Base-by-base conservation (phyloP, 2,329 filamentous ascomycete species). In the Claviceps pazoutovae region DNA sequence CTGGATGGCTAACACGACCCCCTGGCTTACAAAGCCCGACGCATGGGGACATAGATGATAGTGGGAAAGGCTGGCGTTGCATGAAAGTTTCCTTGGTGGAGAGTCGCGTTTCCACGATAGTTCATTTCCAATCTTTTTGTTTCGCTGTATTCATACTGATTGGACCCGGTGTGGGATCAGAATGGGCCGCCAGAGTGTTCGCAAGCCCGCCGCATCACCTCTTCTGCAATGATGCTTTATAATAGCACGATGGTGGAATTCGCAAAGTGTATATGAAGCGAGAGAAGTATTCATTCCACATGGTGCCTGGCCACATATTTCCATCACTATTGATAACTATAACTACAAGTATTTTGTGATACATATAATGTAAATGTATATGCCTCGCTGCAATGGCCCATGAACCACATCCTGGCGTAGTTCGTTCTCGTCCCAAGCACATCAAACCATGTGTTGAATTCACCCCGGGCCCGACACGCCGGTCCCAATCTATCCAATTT, bases 171-270 rank as follows among this genome's bases (percentile, higher is more conserved):
- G 30, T 34, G 46, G 7, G 37, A 36, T 13, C 17, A 23, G 54
- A 46, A 53, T 52, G 55, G 53, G 47, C 49, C 45, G 53, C 52
- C 30, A 51, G 44, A 42, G 39, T 49, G 39, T 48, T 48, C 48
- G 11, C 48, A 50, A 61, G 56, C 58, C 68, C 65, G 67, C 67
- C 26, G 30, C 26, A 41, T 46, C 14, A 68, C 68, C 67, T 68
- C 72, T 75, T 74, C 86, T 83, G 83, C 81, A 84, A 68, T 80
- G 82, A 84, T 86, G 83, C 82, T 82, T 79, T 86, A 83, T 80
- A 82, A 85, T 68, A 79, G 75, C 77, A 34, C 30, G 30, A 3
- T 34, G 30, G 30, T 34, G 30, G 30, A 34, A 34, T 4, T 19
- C 19, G 19, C 9, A 34, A 4, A 4, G 30, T 34, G 9, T 34